A percentile compares a stretch with the other conserved stretches of the same genome.
Evolutionary conservation across 768 basidiomycete species (phyloP).

Genomic region (Leccinum fibrillosum): DNA sequence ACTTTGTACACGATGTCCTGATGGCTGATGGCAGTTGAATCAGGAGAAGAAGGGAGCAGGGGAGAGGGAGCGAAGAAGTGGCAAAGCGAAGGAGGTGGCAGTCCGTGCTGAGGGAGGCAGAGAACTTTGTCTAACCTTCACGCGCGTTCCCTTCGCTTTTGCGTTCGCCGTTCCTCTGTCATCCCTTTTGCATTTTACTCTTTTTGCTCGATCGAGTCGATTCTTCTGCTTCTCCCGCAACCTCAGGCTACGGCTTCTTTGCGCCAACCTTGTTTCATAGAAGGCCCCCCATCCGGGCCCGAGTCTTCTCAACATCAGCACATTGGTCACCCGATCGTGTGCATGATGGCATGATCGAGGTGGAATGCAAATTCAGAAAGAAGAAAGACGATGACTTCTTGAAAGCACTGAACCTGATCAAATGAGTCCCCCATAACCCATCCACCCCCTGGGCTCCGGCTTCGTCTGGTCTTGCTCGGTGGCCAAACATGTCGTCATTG

Average conservation of each 20-base stretch:
- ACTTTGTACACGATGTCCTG: neutral
- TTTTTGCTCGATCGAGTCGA: neutral
- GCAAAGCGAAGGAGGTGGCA: neutral
- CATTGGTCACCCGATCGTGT: neutral
- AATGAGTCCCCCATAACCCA: too few relatives aligned
- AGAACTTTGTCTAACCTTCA: neutral
- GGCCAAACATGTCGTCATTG: neutral
- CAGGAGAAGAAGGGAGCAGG: neutral
- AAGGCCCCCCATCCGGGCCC: neutral
- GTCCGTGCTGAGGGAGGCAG: too few relatives aligned
- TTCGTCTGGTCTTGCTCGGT: too few relatives aligned
- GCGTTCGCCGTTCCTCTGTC: neutral
- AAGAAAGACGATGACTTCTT: too few relatives aligned
- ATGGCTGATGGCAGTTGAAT: neutral
- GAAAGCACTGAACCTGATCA: too few relatives aligned
- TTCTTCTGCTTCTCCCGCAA: neutral
- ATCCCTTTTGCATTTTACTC: neutral
- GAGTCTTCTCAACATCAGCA: neutral
- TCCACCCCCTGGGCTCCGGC: too few relatives aligned
- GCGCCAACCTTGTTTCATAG: neutral
- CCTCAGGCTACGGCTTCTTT: neutral
- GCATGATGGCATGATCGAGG: too few relatives aligned
- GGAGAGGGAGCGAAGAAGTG: neutral
- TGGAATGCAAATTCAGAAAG: too few relatives aligned
- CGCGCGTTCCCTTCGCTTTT: neutral